Evolutionary conservation across 345 rosid genomes (phyloP), one percentile per base, ranked within the genome.

Genomic region (Eucalyptus cloeziana): DNA sequence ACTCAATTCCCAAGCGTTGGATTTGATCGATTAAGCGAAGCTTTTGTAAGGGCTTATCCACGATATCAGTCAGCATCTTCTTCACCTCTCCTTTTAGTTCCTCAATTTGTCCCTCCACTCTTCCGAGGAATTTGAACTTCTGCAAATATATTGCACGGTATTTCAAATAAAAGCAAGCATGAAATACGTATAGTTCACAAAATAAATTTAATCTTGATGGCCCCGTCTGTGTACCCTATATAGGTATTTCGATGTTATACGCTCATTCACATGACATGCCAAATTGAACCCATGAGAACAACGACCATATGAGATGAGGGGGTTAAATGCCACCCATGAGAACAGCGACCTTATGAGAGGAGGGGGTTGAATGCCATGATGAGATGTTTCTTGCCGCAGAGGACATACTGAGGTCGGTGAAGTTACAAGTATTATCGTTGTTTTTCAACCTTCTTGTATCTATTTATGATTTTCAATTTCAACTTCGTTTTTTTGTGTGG

Each of bases 1-100:
- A 93, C 19, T 91, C 83, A 24, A 94, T 49, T 6, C 96, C 96
- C n/a, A 93, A 54, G 10, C 90, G 91, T 56, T 93, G 92, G 71
- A 94, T 60, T 16, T 88, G 87, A 89, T 93, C 92, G 15, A 94
- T 87, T 88, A 91, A 86, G 50, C 89, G 81, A 8, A 94, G 71
- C 24, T 45, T 86, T 31, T 85, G 16, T 8, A 12, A 10, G 37
- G 52, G 49, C 71, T 71, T 17, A 8, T 64, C 87, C 44, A 37
- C 56, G 40, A 58, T 37, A 44, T 10, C 54, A 21, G 33, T 37
- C 33, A 90, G 49, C 92, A 88, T 90, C 56, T 6, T 45, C 52
- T 49, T 90, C 76, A 88, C 89, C 69, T 93, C 85, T 45, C 80
- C 88, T 87, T 88, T 89, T 22, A 91, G 86, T 44, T 86, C 87